phyloP scores from a whole-genome alignment of 345 rosid species.

The Boechera stricta region DNA sequence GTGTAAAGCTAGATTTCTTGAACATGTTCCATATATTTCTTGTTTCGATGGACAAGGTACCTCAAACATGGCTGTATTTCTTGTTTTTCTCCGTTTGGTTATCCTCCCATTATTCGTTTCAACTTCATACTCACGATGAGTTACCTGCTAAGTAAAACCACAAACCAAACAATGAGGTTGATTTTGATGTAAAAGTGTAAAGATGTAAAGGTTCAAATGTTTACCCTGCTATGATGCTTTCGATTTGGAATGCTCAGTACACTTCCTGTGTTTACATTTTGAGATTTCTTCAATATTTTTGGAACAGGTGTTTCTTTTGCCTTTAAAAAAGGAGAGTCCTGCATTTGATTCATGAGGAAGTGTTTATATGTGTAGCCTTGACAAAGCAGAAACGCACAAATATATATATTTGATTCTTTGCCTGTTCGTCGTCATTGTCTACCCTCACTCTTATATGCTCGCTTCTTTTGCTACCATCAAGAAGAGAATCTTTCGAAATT shows the following conservation, averaged over 20 bases:
- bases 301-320: not conserved
- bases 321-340: slow-evolving; percentile 20
- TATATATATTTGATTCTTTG: not conserved
- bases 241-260: slow-evolving; percentile 29
- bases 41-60: slow-evolving; percentile 4
- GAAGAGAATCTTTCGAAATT: slow-evolving; percentile 15
- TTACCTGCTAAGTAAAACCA: slow-evolving; percentile 9
- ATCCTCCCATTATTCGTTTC: slow-evolving; percentile 8
- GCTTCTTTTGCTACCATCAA: slow-evolving; percentile 9
- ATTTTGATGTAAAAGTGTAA: not conserved
- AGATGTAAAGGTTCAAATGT: not conserved
- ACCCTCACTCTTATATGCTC: slow-evolving; percentile 1
- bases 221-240: slow-evolving; percentile 5
- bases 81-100: slow-evolving; percentile 26
- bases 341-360: slow-evolving; percentile 9
- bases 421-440: slow-evolving; percentile 17
- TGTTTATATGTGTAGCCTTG: slow-evolving; percentile 1
- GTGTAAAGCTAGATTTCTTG: slow-evolving; percentile 11
- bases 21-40: not conserved
- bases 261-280: slow-evolving; percentile 23
- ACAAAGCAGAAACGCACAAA: slow-evolving; percentile 5
- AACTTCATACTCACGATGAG: slow-evolving; percentile 9
- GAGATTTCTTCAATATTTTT: slow-evolving; percentile 7
- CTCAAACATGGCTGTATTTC: slow-evolving; percentile 18
- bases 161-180: slow-evolving; percentile 10